Evolutionary conservation across 257 asterid genomes (phyloP).

Genomic region (Solanum chilense): DNA sequence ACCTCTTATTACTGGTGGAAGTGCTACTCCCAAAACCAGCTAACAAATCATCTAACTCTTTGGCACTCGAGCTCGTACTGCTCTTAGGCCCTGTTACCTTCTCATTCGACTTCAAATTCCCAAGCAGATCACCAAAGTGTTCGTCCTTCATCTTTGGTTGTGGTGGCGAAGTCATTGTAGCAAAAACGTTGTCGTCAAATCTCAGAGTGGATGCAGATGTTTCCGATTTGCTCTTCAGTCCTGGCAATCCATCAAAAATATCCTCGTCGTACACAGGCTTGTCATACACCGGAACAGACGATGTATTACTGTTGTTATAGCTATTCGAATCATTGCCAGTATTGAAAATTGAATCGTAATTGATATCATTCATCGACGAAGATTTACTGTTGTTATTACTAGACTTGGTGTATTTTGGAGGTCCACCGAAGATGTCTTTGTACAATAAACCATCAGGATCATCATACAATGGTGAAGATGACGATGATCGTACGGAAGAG

Average conservation of each 20-base stretch:
- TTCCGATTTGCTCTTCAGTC: constrained; percentile 61
- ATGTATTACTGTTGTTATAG: constrained; percentile 19
- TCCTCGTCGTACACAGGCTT: constrained; percentile 95
- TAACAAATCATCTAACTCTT: constrained; percentile 66
- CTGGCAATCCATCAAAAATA: constrained; percentile 86
- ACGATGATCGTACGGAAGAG: constrained; percentile 28
- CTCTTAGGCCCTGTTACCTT: constrained; percentile 26
- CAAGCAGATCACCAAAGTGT: constrained; percentile 25
- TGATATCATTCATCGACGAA: constrained; percentile 37
- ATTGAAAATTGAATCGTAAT: constrained; percentile 43
- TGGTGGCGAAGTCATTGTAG: constrained; percentile 36
- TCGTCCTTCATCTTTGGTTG: constrained; percentile 24
- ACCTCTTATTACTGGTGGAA: constrained; percentile 52
- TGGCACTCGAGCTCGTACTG: constrained; percentile 33
- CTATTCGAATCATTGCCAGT: constrained; percentile 14
- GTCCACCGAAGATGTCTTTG: constrained; percentile 69
- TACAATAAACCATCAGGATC: constrained; percentile 27
- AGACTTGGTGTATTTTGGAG: constrained; percentile 47
- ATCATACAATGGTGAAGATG: constrained; percentile 1
- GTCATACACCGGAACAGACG: constrained; percentile 76
- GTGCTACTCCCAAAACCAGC: constrained; percentile 60
- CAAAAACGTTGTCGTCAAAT: constrained; percentile 63
- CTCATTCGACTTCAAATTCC: constrained; percentile 44
- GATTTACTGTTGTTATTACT: constrained; percentile 11
- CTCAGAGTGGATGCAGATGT: constrained; percentile 21